phyloP scores from a whole-genome alignment of 768 basidiomycete species.

The Suillus alpinus region DNA sequence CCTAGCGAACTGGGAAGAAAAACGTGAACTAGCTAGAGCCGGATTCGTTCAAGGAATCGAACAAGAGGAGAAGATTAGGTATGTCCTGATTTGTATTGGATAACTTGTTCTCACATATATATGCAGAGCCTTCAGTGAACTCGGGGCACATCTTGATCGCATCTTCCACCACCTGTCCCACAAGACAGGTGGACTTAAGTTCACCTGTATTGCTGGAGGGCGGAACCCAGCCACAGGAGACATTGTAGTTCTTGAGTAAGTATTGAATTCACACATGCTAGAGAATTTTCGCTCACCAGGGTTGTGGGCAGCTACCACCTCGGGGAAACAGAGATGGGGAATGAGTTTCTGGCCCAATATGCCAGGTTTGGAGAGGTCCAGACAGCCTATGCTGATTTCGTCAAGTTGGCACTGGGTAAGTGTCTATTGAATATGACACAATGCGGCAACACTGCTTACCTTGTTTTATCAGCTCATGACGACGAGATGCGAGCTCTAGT shows the following conservation, averaged over 20 bases:
- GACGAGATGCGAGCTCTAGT: neutral
- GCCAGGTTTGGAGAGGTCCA: neutral
- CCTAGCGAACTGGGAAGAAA: neutral
- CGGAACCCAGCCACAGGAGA: neutral
- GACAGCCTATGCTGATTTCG: neutral
- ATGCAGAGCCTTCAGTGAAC: no score
- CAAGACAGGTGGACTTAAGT: no score
- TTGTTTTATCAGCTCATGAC: neutral
- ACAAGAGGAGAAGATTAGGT: neutral
- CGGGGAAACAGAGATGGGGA: neutral
- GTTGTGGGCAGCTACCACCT: neutral
- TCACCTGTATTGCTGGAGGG: no score
- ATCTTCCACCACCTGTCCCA: no score
- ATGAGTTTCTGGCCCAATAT: neutral
- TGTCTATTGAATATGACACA: neutral
- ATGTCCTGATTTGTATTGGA: neutral
- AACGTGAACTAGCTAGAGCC: neutral
- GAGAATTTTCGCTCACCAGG: no score
- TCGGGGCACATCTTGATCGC: no score
- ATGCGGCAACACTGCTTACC: neutral
- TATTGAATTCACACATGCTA: neutral
- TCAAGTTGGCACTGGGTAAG: neutral
- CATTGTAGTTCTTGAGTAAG: neutral
- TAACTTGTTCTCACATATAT: neutral
- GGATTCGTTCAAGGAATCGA: neutral